phyloP scores from a whole-genome alignment of 228 moss, liverwort and hornwort species.

The Sphagnum magellanicum region DNA sequence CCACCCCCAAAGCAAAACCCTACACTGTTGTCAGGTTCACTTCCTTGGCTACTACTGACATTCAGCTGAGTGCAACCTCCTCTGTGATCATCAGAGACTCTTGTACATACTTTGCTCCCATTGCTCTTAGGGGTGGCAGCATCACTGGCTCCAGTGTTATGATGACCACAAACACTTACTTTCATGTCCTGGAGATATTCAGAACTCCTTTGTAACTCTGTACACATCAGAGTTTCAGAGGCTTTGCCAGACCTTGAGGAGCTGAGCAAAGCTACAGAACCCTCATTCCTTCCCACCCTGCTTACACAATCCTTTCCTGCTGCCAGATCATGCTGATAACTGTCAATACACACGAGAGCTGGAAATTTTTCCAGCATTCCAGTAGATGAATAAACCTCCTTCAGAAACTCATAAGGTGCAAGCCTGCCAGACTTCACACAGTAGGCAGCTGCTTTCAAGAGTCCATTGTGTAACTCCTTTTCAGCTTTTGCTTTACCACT shows the following conservation, averaged over 20 bases:
- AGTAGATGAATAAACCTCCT: neutral
- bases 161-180: conserved; percentile 9
- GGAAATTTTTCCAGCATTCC: neutral
- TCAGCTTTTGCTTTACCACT: neutral
- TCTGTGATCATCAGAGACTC: conserved; percentile 33
- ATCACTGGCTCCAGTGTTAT: conserved; percentile 25
- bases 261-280: neutral
- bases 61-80: conserved; percentile 1
- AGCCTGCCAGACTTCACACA: conserved; percentile 13
- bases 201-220: neutral
- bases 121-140: conserved; percentile 15
- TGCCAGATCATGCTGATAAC: neutral
- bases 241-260: neutral
- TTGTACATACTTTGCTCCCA: conserved; percentile 25
- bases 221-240: neutral
- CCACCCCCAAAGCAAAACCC: conserved; percentile 12
- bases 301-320: conserved; percentile 1
- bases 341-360: neutral
- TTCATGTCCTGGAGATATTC: neutral
- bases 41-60: conserved; percentile 18
- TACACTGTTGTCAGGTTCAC: conserved; percentile 31
- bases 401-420: conserved; percentile 10
- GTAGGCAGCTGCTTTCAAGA: conserved; percentile 9
- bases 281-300: neutral
- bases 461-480: conserved; percentile 6